phyloP scores from a whole-genome alignment of 805 yeast species.

The Isabelozyma rhagii region DNA sequence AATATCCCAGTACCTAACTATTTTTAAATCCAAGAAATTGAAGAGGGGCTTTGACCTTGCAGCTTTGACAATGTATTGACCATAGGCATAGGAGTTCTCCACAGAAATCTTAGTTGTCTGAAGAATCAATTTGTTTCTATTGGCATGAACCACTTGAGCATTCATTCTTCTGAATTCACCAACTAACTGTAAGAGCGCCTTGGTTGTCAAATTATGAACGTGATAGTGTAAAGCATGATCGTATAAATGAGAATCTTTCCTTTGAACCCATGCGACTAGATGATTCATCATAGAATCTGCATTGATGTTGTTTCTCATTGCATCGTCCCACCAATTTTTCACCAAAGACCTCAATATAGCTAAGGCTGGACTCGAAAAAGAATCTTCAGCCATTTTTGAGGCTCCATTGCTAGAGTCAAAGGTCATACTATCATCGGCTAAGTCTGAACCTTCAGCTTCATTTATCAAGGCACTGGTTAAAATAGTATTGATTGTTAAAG shows the following conservation, averaged over 20 bases:
- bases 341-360: conserved; percentile 68
- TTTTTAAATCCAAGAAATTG: conserved; percentile 71
- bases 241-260: conserved; percentile 67
- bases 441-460: conserved; percentile 84
- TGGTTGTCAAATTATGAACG: conserved; percentile 80
- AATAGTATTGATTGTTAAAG: conserved; percentile 81
- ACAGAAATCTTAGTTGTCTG: conserved; percentile 75
- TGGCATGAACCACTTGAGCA: conserved; percentile 76
- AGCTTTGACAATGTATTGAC: conserved; percentile 76
- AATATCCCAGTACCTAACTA: conserved; percentile 86
- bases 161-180: conserved; percentile 79
- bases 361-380: conserved; percentile 76
- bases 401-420: conserved; percentile 39
- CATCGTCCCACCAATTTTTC: conserved; percentile 93
- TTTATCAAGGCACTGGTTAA: conserved; percentile 79
- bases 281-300: conserved; percentile 84
- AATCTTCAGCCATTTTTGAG: conserved; percentile 68
- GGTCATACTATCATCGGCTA: conserved; percentile 47
- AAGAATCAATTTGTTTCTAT: conserved; percentile 67
- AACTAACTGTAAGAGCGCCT: conserved; percentile 74
- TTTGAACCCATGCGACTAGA: conserved; percentile 83
- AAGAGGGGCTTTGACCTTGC: conserved; percentile 79
- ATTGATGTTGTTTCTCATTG: conserved; percentile 57
- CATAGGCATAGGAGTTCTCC: conserved; percentile 86
- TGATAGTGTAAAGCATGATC: conserved; percentile 82